These are phyloP conservation scores for Ramicandelaber brevisporus DNA, from an alignment of 192 early-diverging fungal species.

Conservation along the genomic window DNA sequence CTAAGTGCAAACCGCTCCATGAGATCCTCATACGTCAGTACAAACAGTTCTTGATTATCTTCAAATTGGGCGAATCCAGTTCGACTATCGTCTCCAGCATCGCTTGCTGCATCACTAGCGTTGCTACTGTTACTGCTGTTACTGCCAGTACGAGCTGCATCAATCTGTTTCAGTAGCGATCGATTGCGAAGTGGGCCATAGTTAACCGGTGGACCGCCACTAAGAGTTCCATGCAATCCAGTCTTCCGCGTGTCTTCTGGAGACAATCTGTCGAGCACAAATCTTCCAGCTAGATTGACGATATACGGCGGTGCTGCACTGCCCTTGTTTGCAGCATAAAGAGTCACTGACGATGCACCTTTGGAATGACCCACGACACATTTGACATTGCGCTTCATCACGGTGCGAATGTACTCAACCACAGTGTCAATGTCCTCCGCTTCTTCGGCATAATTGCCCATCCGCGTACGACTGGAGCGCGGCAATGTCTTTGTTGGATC, in stretches of 20 bases:
- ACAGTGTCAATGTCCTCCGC: slow-evolving; percentile 7
- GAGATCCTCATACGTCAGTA: slow-evolving; percentile 11
- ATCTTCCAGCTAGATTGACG: slow-evolving; percentile 12
- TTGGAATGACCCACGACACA: slow-evolving; percentile 14
- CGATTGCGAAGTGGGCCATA: slow-evolving; percentile 6
- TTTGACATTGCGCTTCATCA: slow-evolving; percentile 4
- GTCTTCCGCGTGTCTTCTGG: too few relatives aligned
- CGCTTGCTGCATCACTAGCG: slow-evolving; percentile 6
- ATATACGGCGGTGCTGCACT: slow-evolving; percentile 12
- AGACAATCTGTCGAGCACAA: slow-evolving; percentile 12
- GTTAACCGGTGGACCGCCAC: too few relatives aligned
- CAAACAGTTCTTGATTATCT: slow-evolving; percentile 1
- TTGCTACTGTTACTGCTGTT: too few relatives aligned
- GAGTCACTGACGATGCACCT: slow-evolving; percentile 9
- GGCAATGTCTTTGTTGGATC: too few relatives aligned
- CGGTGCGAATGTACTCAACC: slow-evolving; percentile 4
- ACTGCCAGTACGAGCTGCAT: too few relatives aligned
- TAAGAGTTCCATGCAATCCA: too few relatives aligned
- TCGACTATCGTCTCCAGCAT: slow-evolving; percentile 7
- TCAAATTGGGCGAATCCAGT: slow-evolving; percentile 8
- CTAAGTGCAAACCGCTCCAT: slow-evolving; percentile 2
- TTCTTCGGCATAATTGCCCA: slow-evolving; percentile 14
- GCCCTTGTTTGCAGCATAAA: slow-evolving; percentile 8
- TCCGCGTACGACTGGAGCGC: slow-evolving; percentile 11
- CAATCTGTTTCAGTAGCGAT: too few relatives aligned